phyloP scores from a whole-genome alignment of 202 grass and related monocot genomes.

The Alloteropsis angusta region DNA sequence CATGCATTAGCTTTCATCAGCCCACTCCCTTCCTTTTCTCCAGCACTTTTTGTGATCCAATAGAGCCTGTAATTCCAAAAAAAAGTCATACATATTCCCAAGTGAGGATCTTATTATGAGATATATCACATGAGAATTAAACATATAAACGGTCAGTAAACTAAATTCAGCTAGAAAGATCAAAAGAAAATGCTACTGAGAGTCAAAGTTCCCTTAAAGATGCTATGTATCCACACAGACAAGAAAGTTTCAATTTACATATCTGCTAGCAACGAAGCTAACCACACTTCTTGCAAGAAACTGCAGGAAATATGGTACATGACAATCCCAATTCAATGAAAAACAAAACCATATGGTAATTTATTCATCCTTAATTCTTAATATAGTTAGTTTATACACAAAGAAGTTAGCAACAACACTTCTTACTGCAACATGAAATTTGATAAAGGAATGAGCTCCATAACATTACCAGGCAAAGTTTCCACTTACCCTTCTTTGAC shows the following conservation, averaged over 20 bases:
- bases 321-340: not conserved
- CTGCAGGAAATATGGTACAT: not conserved
- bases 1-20: constrained; percentile 98
- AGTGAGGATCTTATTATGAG: constrained; percentile 1
- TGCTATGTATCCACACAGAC: not conserved
- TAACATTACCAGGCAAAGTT: not conserved
- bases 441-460: not conserved
- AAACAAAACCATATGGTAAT: not conserved
- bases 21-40: constrained; percentile 86
- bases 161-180: constrained; percentile 9
- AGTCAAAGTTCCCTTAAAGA: not conserved
- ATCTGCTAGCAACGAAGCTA: constrained; percentile 20
- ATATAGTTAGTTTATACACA: not conserved
- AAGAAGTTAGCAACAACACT: not conserved
- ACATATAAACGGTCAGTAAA: constrained; percentile 7
- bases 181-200: not conserved
- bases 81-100: constrained; percentile 6
- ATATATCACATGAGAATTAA: constrained; percentile 14
- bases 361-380: not conserved
- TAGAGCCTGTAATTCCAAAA: constrained; percentile 51
- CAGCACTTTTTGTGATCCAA: constrained; percentile 86
- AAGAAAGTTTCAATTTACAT: constrained; percentile 10
- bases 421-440: not conserved
- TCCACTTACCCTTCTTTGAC: constrained; percentile 88
- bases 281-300: not conserved